phyloP scores from a whole-genome alignment of 805 yeast genomes.

The Ogataea dorogensis region DNA sequence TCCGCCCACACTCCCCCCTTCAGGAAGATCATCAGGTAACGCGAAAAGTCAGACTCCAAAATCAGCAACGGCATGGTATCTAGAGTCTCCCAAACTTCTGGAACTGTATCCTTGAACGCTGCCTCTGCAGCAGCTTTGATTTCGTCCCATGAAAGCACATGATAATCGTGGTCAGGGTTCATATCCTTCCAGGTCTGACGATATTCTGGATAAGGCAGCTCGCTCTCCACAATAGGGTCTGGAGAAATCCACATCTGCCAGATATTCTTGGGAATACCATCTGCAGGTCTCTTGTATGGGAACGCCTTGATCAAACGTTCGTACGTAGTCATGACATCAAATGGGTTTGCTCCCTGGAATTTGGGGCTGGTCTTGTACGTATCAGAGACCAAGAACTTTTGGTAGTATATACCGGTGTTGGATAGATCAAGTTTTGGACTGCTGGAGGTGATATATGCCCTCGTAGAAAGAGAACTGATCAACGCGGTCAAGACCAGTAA shows the following conservation, averaged over 20 bases:
- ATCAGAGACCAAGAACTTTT: constrained; percentile 26
- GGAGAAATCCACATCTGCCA: constrained; percentile 23
- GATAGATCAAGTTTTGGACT: constrained; percentile 4
- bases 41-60: constrained; percentile 82
- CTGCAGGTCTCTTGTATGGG: constrained; percentile 16
- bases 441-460: constrained; percentile 1
- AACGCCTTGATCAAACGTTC: constrained; percentile 14
- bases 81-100: constrained; percentile 73
- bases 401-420: constrained; percentile 7
- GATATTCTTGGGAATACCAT: constrained; percentile 19
- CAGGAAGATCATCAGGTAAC: constrained; percentile 77
- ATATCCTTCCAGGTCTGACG: constrained; percentile 60
- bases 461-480: constrained; percentile 9
- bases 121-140: constrained; percentile 48
- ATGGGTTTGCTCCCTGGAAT: constrained; percentile 30
- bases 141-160: constrained; percentile 59
- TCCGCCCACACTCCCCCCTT: constrained; percentile 90
- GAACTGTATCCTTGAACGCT: constrained; percentile 57
- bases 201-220: constrained; percentile 40
- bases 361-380: constrained; percentile 38
- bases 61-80: constrained; percentile 71
- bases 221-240: constrained; percentile 39
- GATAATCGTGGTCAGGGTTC: constrained; percentile 62
- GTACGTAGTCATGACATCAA: constrained; percentile 17
- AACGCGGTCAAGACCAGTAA: constrained; percentile 11